Percentiles rank a stretch among this genome's conserved stretches.
Conservation (phyloP, 257 asterid species). For the Solanum stenotomum region DNA sequence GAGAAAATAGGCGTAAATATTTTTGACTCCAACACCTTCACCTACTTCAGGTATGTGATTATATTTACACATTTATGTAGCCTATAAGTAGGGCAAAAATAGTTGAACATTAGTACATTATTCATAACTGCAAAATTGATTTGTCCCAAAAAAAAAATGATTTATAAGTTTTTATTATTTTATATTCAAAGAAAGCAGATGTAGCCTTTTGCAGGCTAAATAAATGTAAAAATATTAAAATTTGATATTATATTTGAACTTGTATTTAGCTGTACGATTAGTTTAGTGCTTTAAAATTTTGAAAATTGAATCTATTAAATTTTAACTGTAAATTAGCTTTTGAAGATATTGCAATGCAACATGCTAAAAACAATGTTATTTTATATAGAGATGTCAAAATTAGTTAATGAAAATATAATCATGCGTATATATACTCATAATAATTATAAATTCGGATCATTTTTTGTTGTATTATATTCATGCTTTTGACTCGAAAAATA, state of each 20-base stretch:
- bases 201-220: background rate
- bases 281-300: background rate
- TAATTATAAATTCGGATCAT: no score
- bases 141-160: background rate
- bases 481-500: background rate
- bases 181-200: background rate
- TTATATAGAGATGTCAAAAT: background rate
- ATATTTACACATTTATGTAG: background rate
- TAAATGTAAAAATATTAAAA: background rate
- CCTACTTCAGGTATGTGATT: background rate
- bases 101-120: background rate
- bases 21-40: background rate
- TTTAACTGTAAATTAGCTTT: background rate
- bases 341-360: background rate
- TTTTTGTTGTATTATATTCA: no score
- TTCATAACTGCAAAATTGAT: background rate
- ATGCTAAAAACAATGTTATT: background rate
- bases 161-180: background rate
- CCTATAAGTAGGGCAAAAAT: background rate
- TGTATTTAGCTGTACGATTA: background rate
- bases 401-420: background rate
- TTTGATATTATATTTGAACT: background rate
- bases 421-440: background rate
- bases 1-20: background rate
- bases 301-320: background rate